A percentile compares a stretch with the other conserved stretches of the same genome.
Evolutionary conservation across 495 filamentous ascomycete species (phyloP).

Genomic region (Filosporella fistucella): DNA sequence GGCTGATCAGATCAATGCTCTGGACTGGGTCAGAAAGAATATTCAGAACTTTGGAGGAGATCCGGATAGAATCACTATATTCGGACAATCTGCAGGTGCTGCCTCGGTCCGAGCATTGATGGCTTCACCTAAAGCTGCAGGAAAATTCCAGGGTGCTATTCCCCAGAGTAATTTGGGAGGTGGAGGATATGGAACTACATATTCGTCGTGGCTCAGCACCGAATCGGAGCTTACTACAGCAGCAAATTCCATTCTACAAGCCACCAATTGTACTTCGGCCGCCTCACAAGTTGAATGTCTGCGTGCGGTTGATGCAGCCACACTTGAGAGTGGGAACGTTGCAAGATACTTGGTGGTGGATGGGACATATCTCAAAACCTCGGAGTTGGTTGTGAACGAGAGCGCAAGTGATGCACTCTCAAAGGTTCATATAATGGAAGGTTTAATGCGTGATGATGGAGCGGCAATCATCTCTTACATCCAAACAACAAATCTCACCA

Average conservation of each 20-base stretch:
- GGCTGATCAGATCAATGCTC: conserved; percentile 42
- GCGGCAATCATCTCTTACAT: conserved; percentile 33
- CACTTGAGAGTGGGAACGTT: conserved; percentile 21
- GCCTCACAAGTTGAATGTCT: conserved; percentile 31
- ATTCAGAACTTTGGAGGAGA: conserved; percentile 37
- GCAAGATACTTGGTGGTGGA: conserved; percentile 38
- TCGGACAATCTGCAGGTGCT: conserved; percentile 56
- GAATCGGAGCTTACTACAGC: conserved; percentile 30
- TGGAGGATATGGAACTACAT: conserved; percentile 41
- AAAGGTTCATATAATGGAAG: conserved; percentile 38
- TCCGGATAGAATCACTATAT: conserved; percentile 34
- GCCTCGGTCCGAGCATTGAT: conserved; percentile 48
- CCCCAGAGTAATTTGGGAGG: conserved; percentile 45
- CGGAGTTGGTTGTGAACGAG: conserved; percentile 30
- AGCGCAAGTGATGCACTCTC: conserved; percentile 26
- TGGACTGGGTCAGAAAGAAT: conserved; percentile 44
- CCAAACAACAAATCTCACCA: conserved; percentile 28
- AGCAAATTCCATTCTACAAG: conserved; percentile 29
- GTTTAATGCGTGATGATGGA: conserved; percentile 36
- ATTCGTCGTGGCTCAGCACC: conserved; percentile 42
- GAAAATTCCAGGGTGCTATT: conserved; percentile 46
- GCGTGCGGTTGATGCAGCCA: conserved; percentile 25
- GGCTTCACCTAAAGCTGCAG: conserved; percentile 43
- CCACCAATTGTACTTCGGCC: conserved; percentile 32
- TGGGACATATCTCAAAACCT: conserved; percentile 35